Evolutionary conservation across 2,329 filamentous ascomycete genomes (phyloP), one percentile per base, ranked within the genome.

Genomic region (Colletotrichum aenigma): DNA sequence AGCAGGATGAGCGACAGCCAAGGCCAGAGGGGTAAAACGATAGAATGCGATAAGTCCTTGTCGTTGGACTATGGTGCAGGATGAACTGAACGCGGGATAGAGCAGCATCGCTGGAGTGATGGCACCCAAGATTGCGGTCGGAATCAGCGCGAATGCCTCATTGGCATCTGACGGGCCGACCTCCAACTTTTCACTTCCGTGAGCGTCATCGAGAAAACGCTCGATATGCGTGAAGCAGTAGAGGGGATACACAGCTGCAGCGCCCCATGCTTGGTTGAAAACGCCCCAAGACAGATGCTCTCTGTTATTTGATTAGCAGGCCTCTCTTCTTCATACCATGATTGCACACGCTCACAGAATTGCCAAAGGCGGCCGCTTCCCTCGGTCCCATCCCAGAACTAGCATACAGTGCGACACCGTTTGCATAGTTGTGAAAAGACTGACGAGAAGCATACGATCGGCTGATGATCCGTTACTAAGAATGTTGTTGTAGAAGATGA

Each of bases 401-500:
- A 73, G 2, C 38, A 73, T 73, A 9, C 70, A 73, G n/a, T 73
- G 65, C 6, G 70, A 62, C 6, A 34, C 36, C 16, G 70, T 62
- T 3, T 73, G 70, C 70, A 69, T 73, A 0, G 70, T 69, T 2
- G 70, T 69, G 4, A 73, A 72, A 0, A 73, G 56, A n/a, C 70
- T 69, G 4, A 64, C 6, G 3, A 73, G 65, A 3, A 69, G 7
- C 70, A 62, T 69, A 0, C 65, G 55, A n/a, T 73, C 65, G 7
- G 38, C 18, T 1, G 56, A 16, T 1, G 56, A 69, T 1, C 24
- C n/a, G 30, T 69, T 73, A 24, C 65, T 15, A 3, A 73, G 30
- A 6, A 73, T 70, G 2, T 73, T 73, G 24, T 70, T 73, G 24
- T 73, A 73, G 7, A 69, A 73, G 15, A 73, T 73, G 21, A 73